Percentiles rank a stretch among this genome's conserved stretches.
Conservation (phyloP, 2,329 filamentous ascomycete species). For the Plectosphaerella cucumerina region DNA sequence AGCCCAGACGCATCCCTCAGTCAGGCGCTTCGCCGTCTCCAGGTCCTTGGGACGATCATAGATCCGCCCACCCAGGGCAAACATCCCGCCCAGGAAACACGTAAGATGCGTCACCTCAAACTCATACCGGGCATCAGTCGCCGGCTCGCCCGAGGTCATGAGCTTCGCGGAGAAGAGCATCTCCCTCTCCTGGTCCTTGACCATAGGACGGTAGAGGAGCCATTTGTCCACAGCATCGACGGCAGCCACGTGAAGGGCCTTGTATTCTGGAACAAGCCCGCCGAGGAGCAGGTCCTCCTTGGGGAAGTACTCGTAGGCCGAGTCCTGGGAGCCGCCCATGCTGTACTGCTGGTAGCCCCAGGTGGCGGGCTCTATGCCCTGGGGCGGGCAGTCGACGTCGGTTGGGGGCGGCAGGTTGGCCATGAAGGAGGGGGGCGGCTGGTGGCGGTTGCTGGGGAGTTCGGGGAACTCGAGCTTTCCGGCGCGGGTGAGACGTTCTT, state of each 20-base stretch:
- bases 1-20: conserved; percentile 67
- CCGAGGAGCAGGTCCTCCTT: conserved; percentile 71
- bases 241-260: conserved; percentile 65
- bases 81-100: conserved; percentile 69
- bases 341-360: conserved; percentile 45
- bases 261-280: conserved; percentile 68
- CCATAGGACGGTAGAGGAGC: conserved; percentile 75
- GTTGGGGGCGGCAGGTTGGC: conserved; percentile 26
- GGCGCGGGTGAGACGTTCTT: conserved; percentile 1
- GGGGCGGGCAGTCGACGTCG: conserved; percentile 49
- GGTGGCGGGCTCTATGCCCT: conserved; percentile 50
- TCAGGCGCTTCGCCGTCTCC: conserved; percentile 59
- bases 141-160: conserved; percentile 38
- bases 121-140: conserved; percentile 35
- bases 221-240: conserved; percentile 66
- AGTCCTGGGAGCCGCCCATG: conserved; percentile 64
- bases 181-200: conserved; percentile 45
- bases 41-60: conserved; percentile 56
- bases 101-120: conserved; percentile 63
- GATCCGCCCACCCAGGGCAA: conserved; percentile 60
- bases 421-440: conserved; percentile 18
- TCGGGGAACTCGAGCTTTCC: not conserved
- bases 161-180: conserved; percentile 70
- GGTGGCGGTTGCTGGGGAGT: not conserved
- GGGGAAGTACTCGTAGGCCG: conserved; percentile 68